phyloP scores from a whole-genome alignment of 768 basidiomycete genomes.

The Boletus rubropictus region DNA sequence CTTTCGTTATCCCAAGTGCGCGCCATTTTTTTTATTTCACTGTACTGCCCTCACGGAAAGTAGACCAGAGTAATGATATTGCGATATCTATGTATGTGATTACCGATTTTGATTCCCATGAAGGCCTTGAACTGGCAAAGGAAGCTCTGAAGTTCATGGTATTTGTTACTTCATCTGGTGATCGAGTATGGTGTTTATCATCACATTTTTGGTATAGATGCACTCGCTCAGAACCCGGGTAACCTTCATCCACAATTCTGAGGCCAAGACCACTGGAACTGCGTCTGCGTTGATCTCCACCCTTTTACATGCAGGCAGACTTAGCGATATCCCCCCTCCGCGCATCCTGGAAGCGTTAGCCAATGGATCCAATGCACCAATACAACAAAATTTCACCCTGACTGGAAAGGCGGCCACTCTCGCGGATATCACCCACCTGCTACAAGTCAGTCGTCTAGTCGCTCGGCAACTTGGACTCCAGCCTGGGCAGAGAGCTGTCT shows the following conservation, averaged over 20 bases:
- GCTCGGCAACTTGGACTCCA: conserved; percentile 51
- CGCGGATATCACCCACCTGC: conserved; percentile 29
- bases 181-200: neutral
- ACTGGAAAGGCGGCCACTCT: conserved; percentile 28
- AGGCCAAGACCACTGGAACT: conserved; percentile 8
- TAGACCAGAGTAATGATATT: conserved; percentile 15
- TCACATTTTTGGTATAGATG: conserved; percentile 30
- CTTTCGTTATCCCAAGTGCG: conserved; percentile 65
- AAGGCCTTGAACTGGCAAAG: conserved; percentile 52
- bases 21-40: neutral
- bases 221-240: conserved; percentile 48
- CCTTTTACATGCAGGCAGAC: conserved; percentile 37
- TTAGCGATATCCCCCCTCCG: conserved; percentile 28
- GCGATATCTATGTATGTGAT: conserved; percentile 59
- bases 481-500: conserved; percentile 56
- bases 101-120: conserved; percentile 67
- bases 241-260: conserved; percentile 75
- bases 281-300: conserved; percentile 47
- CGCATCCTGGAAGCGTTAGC: conserved; percentile 14
- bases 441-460: conserved; percentile 43
- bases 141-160: conserved; percentile 67
- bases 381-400: conserved; percentile 38
- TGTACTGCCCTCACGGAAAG: conserved; percentile 4
- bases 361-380: conserved; percentile 1
- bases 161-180: conserved; percentile 15